phyloP scores from a whole-genome alignment of 2,329 filamentous ascomycete genomes.

The Juglanconis sp. region DNA sequence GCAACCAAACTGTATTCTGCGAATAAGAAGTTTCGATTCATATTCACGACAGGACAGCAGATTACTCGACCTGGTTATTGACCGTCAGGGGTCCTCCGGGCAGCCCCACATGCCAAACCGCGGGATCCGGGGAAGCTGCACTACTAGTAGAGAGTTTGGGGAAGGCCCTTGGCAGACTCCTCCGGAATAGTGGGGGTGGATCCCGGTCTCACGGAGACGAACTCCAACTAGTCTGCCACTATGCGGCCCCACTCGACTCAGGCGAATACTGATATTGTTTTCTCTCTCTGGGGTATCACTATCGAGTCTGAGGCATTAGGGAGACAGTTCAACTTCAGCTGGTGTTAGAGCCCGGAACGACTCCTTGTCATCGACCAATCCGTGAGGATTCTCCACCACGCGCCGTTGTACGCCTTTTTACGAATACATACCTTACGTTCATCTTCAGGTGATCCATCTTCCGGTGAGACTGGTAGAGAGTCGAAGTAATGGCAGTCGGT shows the following conservation, averaged over 20 bases:
- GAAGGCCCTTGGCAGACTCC: background rate
- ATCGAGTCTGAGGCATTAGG: background rate
- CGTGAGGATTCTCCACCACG: no score
- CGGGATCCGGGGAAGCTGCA: slow-evolving; percentile 1
- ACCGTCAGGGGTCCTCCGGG: no score
- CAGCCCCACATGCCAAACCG: background rate
- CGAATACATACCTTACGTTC: no score
- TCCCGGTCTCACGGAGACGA: background rate
- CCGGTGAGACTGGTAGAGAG: no score
- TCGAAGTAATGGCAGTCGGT: slow-evolving; percentile 1
- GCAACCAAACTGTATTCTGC: no score
- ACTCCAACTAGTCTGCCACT: background rate
- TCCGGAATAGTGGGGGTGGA: slow-evolving; percentile 15
- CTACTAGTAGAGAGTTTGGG: background rate
- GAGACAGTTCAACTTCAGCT: background rate
- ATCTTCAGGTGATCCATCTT: no score
- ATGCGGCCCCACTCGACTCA: background rate
- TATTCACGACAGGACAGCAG: no score
- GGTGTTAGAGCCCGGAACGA: background rate
- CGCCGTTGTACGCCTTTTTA: no score
- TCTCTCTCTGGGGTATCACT: background rate
- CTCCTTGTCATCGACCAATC: no score
- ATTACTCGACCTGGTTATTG: no score
- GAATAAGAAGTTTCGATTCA: background rate
- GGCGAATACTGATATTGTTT: background rate